Conservation (phyloP, 192 early-diverging fungal genomes). For the Coemansia sp. region DNA sequence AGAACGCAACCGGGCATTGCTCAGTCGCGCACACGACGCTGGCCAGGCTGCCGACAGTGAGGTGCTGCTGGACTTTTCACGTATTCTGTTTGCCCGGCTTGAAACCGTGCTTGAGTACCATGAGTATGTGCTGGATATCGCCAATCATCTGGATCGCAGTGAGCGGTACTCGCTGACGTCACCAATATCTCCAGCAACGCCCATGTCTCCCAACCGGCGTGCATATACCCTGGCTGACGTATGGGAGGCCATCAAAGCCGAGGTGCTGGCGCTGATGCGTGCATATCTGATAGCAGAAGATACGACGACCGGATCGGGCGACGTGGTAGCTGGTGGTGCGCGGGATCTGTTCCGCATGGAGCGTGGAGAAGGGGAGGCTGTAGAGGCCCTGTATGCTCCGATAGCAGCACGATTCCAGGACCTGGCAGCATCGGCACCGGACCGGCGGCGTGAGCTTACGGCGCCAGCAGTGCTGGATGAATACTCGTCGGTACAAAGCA, state of each 20-base stretch:
- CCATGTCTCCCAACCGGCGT: constrained; percentile 6
- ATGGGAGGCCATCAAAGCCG: constrained; percentile 50
- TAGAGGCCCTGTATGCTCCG: constrained; percentile 42
- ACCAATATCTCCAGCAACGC: constrained; percentile 3
- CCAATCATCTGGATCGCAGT: constrained; percentile 51
- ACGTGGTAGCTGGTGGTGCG: constrained; percentile 22
- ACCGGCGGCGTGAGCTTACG: constrained; percentile 30
- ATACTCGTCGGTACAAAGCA: constrained; percentile 44
- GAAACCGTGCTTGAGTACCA: constrained; percentile 75
- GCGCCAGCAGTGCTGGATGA: constrained; percentile 47
- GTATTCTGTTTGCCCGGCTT: constrained; percentile 73
- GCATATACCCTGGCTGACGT: constrained; percentile 49
- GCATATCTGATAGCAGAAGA: constrained; percentile 50
- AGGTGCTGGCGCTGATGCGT: constrained; percentile 47
- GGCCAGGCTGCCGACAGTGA: constrained; percentile 63
- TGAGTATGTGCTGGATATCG: constrained; percentile 64
- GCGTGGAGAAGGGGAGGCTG: constrained; percentile 23
- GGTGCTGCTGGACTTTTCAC: constrained; percentile 69
- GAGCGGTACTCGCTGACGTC: constrained; percentile 40
- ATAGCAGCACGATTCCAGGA: constrained; percentile 48
- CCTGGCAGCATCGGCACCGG: constrained; percentile 23
- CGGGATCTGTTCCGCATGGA: constrained; percentile 52
- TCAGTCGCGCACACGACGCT: constrained; percentile 19
- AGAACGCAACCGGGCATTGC: constrained; percentile 59
- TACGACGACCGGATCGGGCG: constrained; percentile 15